Percentiles rank a stretch among this genome's conserved stretches.
Conservation (phyloP, 2,329 filamentous ascomycete species). For the Sporothrix brunneoviolacea region DNA sequence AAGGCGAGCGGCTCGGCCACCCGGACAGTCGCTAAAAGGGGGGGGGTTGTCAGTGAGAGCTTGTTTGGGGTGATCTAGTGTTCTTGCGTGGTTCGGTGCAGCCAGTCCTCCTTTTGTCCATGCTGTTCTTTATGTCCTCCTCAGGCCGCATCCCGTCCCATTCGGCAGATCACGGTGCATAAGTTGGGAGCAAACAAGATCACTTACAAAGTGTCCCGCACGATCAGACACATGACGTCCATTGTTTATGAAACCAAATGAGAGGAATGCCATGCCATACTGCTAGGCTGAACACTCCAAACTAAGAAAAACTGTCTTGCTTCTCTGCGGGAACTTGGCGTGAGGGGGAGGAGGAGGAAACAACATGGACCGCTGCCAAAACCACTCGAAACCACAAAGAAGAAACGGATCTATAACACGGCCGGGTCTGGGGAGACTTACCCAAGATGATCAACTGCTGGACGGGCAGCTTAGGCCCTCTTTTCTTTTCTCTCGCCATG, state of each 20-base stretch:
- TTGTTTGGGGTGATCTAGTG: too few species aligned
- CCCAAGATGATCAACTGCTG: conserved; percentile 73
- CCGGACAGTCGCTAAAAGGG: conserved; percentile 59
- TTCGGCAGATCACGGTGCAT: not conserved
- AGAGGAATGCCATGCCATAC: too few species aligned
- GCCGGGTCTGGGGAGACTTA: conserved; percentile 35
- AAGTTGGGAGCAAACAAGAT: not conserved
- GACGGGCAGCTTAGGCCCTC: conserved; percentile 59
- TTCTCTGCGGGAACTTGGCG: not conserved
- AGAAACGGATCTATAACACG: too few species aligned
- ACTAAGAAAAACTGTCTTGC: not conserved
- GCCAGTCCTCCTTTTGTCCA: too few species aligned
- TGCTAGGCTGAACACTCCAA: too few species aligned
- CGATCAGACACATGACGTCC: not conserved
- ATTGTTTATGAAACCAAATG: not conserved
- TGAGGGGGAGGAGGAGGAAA: too few species aligned
- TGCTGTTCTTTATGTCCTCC: too few species aligned
- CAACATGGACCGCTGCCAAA: too few species aligned
- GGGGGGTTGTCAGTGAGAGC: not conserved
- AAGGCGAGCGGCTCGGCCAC: conserved; percentile 70
- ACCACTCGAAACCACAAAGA: too few species aligned
- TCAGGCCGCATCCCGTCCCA: too few species aligned
- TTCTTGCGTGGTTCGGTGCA: too few species aligned
- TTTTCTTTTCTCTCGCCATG: conserved; percentile 21
- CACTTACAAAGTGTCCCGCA: conserved; percentile 7